These are phyloP conservation scores for Leishmania arabica DNA, from an alignment of 208 protist genomes.

Conservation along the genomic window DNA sequence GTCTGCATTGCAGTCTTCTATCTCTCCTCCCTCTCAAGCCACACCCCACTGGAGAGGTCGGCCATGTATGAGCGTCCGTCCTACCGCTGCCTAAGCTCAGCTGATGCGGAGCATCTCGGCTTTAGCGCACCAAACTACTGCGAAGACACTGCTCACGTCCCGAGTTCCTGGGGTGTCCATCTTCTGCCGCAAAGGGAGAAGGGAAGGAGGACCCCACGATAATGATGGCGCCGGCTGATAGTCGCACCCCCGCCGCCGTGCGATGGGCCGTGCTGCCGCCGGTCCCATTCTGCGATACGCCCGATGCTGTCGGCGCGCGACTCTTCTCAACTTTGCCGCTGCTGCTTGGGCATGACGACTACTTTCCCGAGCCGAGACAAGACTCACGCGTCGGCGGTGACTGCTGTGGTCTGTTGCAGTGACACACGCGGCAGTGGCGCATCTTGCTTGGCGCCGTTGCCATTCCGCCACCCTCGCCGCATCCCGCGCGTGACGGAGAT, in stretches of 20 bases:
- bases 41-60: neutral
- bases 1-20: neutral
- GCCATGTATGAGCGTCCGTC: neutral
- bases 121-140: neutral
- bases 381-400: neutral
- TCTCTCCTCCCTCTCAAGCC: neutral
- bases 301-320: neutral
- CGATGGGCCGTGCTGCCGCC: constrained; percentile 12
- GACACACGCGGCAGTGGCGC: neutral
- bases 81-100: neutral
- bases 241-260: constrained; percentile 5
- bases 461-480: constrained; percentile 6
- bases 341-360: constrained; percentile 8
- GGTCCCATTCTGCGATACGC: neutral
- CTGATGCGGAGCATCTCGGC: neutral
- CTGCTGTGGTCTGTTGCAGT: neutral
- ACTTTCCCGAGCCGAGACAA: neutral
- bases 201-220: neutral
- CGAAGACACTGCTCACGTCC: neutral
- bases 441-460: constrained; percentile 14
- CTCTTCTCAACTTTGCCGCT: neutral
- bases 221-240: constrained; percentile 1
- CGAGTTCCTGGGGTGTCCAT: neutral
- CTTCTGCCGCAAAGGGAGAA: neutral
- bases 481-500: neutral